Base-by-base conservation (phyloP, 352 stramenopile species). In the Pythium monospermum region DNA sequence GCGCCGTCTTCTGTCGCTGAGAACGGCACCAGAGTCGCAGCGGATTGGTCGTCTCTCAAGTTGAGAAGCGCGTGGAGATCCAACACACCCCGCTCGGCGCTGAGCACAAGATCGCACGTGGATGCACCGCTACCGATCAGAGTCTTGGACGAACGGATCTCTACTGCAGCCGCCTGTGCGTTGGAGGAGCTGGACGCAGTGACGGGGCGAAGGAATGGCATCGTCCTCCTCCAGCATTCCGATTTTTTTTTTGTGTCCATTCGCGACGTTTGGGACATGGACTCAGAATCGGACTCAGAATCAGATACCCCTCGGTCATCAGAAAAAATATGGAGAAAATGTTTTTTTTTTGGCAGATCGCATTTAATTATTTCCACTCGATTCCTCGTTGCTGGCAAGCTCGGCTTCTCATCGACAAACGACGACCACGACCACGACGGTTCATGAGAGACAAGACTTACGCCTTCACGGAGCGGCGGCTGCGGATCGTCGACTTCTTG, bases 401-500 rank as follows among this genome's bases (percentile, higher is more conserved):
- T n/a, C n/a, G n/a, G n/a, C n/a, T n/a, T n/a, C n/a, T n/a, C n/a
- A n/a, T n/a, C n/a, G n/a, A n/a, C 40, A 23, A 21, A 27, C 15
- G 26, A 39, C 42, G 53, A 47, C 15, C 40, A 43, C 54, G 22
- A 45, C 54, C 35, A 49, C 30, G 50, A 49, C 31, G 38, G 18
- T 8, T 35, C 15, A 45, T 32, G 38, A 21, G 35, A 22, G 32
- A 16, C 16, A 33, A 28, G n/a, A 53, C 30, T 86, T 91, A 91
- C 19, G 80, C 80, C 73, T 88, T 88, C 60, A 83, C 43, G 52
- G 32, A 54, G 66, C 80, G 80, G 68, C 80, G 80, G 75, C 75
- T 88, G 71, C 80, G 80, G 62, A 91, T 87, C 43, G 75, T 61
- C 68, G 84, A 86, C 70, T 88, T 87, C 69, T 87, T 68, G 35